Evolutionary conservation across 2,329 filamentous ascomycete species (phyloP), one percentile per base, ranked within the genome.

Genomic region (Cyphellophora europaea): DNA sequence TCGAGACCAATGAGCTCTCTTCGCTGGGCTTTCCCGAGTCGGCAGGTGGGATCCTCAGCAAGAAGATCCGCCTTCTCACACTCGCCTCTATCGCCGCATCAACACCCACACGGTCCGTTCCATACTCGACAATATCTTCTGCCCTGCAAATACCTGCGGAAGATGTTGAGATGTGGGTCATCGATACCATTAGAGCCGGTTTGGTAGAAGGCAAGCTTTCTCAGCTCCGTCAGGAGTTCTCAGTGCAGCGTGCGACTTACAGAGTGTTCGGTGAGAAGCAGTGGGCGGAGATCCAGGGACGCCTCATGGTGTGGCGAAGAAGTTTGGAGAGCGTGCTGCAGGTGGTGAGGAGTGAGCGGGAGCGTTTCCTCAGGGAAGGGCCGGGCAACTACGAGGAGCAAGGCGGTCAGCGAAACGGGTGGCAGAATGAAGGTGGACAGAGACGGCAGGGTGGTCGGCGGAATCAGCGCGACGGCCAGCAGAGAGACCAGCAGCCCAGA

Each of bases 111-210:
- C 83, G 89, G 53, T 86, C 91, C 54, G 81, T 98, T 35, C 81
- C 89, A 42, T 98, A 98, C 65, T 71, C 72, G 48, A 75, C 75
- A 54, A 95, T 98, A 55, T 76, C 82, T 47, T 81, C 81, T 56
- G 82, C 86, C 5, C 77, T 98, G 30, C 82, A 91, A 62, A 79
- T 98, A 37, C 78, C 85, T 30, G 56, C 66, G 30, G 79, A 83
- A 45, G 86, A 96, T 45, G 86, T 96, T 27, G 91, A 98, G 72
- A 82, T 89, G 73, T 98, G 91, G 91, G 86, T 93, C 49, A 98
- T 98, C 54, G 91, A 98, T 59, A 88, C 93, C 49, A 95, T 98
- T 64, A 85, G 91, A 49, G 86, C 88, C 31, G 87, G 88, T 19
- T 77, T 98, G 23, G 85, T 98, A 34, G 91, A 98, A 69, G 91